phyloP scores from a whole-genome alignment of 2,329 filamentous ascomycete genomes.

The Penicillium palitans region DNA sequence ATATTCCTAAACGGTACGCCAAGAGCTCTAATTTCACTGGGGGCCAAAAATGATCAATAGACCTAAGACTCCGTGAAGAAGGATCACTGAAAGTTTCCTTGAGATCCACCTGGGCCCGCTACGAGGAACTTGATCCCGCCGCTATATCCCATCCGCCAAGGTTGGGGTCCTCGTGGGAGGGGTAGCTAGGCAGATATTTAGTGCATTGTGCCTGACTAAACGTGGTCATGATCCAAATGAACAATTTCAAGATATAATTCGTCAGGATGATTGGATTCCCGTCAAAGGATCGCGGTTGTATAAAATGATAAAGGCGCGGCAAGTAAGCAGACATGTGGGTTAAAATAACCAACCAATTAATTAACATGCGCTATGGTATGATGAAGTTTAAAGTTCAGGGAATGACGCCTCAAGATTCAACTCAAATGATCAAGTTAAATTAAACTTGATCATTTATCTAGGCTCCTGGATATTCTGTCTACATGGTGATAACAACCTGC shows the following conservation, averaged over 20 bases:
- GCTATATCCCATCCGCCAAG: not conserved
- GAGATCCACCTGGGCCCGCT: not conserved
- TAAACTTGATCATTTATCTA: not conserved
- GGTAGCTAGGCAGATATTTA: not conserved
- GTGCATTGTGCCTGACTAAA: not conserved
- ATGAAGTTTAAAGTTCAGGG: not conserved
- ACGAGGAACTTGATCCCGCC: not conserved
- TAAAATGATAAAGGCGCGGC: not conserved
- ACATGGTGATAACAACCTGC: not conserved
- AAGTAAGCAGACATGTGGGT: not conserved
- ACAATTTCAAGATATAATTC: not conserved
- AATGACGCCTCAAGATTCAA: not conserved
- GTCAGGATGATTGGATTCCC: not conserved
- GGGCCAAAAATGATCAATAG: not conserved
- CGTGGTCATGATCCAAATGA: not conserved
- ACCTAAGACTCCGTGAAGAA: not conserved
- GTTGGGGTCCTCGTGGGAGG: not conserved
- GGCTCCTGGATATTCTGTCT: not conserved
- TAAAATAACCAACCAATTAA: not conserved
- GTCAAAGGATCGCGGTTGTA: not conserved
- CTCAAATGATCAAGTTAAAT: accelerated
- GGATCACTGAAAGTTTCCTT: not conserved
- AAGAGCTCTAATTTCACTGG: not conserved
- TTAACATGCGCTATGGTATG: not conserved
- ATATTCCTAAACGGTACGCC: not conserved